Conservation (phyloP, 2,329 filamentous ascomycete species). For the Allantophomopsis lycopodina region DNA sequence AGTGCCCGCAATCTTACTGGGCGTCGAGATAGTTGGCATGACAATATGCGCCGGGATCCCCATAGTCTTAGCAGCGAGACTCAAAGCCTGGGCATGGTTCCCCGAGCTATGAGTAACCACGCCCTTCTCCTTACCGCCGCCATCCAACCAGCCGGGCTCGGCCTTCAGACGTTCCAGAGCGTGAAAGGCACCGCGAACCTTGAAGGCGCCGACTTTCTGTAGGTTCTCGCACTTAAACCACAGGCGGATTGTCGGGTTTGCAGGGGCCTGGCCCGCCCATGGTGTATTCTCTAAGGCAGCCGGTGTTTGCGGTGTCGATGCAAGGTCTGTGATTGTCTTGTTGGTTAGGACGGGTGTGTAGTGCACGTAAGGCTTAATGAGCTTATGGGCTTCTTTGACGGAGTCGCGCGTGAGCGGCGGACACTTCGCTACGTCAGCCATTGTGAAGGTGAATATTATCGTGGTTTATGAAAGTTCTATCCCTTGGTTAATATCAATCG, state of each 20-base stretch:
- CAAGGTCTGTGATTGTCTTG: constrained; percentile 58
- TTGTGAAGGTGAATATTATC: constrained; percentile 10
- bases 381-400: constrained; percentile 55
- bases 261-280: constrained; percentile 41
- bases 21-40: constrained; percentile 76
- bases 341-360: constrained; percentile 73
- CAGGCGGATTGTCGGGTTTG: constrained; percentile 53
- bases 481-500: too few species aligned
- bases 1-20: constrained; percentile 80
- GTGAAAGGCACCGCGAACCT: constrained; percentile 82
- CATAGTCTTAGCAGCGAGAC: constrained; percentile 66
- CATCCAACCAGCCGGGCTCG: constrained; percentile 46
- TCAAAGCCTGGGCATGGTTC: constrained; percentile 88
- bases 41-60: constrained; percentile 73
- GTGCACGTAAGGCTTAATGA: constrained; percentile 68
- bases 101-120: constrained; percentile 87
- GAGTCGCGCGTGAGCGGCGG: constrained; percentile 60
- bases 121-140: constrained; percentile 45
- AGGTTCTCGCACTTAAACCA: constrained; percentile 97
- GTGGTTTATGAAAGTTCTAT: too few species aligned
- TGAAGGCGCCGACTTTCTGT: constrained; percentile 86
- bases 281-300: constrained; percentile 39
- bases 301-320: constrained; percentile 52
- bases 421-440: constrained; percentile 39
- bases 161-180: constrained; percentile 57